Evolutionary conservation across 805 yeast species (phyloP), one percentile per base, ranked within the genome.

Genomic region (Cyberlindnera galapagoensis): DNA sequence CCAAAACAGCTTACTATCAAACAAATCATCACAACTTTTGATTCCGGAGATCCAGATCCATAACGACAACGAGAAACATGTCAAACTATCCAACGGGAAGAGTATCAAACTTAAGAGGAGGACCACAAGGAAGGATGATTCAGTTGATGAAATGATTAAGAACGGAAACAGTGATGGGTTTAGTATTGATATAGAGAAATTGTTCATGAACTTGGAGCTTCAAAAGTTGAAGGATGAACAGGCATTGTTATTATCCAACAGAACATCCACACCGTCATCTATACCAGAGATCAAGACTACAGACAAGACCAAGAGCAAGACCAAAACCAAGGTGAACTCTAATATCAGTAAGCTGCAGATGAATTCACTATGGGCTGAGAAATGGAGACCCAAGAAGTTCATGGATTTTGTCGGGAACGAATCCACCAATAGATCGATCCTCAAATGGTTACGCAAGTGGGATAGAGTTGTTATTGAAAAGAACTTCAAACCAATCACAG

Each of bases 361-460:
- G 17, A 36, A 41, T 6, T 36, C 41, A 11, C 39, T 66, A 11
- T 65, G 70, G 76, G 73, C 77, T 3, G 90, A 81, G 46, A 78
- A 78, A 51, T 81, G 79, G 66, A 60, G 84, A 39, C 86, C 90
- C 0, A 56, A 53, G 24, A 59, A 54, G n/a, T 80, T 78, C 56
- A 45, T 79, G 20, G 86, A 81, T 40, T 59, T 81, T 22, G 66
- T 78, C 0, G 90, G 90, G 0, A 78, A 80, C 39, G 90, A 81
- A 43, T 57, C 66, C 25, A 64, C 75, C 1, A 81, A 80, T 44
- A 60, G 88, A 33, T 52, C 56, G 12, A 65, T 80, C 18, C 49
- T 81, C 21, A 59, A 65, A 21, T 82, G 90, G 90, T 41, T 81
- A 9, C 65, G 71, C 36, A 72, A 71, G 33, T 81, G 92, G 92